These are phyloP conservation scores for Cornus kousa DNA, from an alignment of 148 eudicot genomes.

Conservation along the genomic window DNA sequence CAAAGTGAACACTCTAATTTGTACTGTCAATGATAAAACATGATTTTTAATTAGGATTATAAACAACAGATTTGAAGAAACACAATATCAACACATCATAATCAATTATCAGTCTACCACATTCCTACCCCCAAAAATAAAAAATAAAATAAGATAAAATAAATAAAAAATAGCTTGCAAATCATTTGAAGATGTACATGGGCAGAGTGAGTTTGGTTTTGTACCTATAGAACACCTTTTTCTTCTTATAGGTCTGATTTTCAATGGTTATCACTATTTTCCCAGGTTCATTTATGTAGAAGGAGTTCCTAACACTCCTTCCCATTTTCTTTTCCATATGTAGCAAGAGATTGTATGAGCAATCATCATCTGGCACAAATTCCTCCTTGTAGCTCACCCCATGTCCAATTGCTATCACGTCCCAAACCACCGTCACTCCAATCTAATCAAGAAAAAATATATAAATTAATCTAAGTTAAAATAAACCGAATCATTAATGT, in stretches of 20 bases:
- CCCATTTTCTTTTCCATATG: constrained; percentile 52
- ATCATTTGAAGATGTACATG: constrained; percentile 27
- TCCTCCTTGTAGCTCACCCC: constrained; percentile 73
- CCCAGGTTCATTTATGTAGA: constrained; percentile 77
- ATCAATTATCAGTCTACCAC: no score
- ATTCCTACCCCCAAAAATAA: no score
- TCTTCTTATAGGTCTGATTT: constrained; percentile 48
- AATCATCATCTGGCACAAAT: constrained; percentile 80
- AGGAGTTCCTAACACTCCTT: constrained; percentile 50
- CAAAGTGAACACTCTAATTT: no score
- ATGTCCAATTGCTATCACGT: constrained; percentile 51
- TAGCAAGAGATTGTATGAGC: constrained; percentile 69
- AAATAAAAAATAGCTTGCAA: no score
- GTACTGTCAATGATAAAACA: no score
- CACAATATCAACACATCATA: no score
- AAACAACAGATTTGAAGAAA: no score
- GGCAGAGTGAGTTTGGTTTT: constrained; percentile 55
- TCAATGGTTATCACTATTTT: constrained; percentile 56
- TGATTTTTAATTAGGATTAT: no score
- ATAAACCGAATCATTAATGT: no score
- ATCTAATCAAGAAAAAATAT: constrained; percentile 11
- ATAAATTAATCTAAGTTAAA: no score
- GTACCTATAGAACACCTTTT: constrained; percentile 62
- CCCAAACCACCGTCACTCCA: constrained; percentile 59
- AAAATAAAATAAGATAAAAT: no score